phyloP scores from a whole-genome alignment of 2,329 filamentous ascomycete genomes.

The Colletotrichum cereale region DNA sequence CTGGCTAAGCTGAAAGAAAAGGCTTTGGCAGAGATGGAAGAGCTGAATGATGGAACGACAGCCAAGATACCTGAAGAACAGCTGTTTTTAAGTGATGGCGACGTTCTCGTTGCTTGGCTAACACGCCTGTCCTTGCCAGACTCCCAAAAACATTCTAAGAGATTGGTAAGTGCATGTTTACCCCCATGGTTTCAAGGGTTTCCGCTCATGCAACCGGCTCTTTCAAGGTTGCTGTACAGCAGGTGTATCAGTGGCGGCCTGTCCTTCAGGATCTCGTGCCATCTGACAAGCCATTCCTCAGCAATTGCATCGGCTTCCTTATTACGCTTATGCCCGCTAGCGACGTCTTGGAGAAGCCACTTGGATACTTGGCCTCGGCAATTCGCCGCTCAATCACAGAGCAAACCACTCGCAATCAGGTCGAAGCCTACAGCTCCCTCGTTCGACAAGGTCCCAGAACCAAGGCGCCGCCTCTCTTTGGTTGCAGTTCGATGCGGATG shows the following conservation, averaged over 20 bases:
- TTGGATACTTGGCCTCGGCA: slow-evolving; percentile 7
- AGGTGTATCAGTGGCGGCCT: slow-evolving; percentile 14
- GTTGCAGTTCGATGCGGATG: slow-evolving; percentile 48
- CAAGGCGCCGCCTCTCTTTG: slow-evolving; percentile 49
- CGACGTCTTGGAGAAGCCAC: background rate
- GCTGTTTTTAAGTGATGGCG: background rate
- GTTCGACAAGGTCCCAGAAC: slow-evolving; percentile 26
- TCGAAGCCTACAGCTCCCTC: slow-evolving; percentile 6
- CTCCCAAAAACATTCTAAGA: background rate
- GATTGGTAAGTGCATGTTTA: background rate
- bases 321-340: background rate
- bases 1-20: background rate
- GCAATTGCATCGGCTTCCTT: slow-evolving; percentile 13
- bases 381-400: background rate
- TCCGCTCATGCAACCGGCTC: background rate
- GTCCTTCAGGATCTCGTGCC: slow-evolving; percentile 5
- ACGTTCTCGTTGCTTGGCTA: background rate
- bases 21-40: background rate
- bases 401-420: slow-evolving; percentile 9
- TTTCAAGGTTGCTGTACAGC: slow-evolving; percentile 22
- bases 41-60: too few relatives aligned
- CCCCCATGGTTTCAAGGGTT: too few relatives aligned
- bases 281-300: background rate
- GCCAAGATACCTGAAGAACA: background rate
- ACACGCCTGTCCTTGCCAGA: background rate